These are phyloP conservation scores for Candida michaelii DNA, from an alignment of 805 yeast genomes.

Conservation along the genomic window DNA sequence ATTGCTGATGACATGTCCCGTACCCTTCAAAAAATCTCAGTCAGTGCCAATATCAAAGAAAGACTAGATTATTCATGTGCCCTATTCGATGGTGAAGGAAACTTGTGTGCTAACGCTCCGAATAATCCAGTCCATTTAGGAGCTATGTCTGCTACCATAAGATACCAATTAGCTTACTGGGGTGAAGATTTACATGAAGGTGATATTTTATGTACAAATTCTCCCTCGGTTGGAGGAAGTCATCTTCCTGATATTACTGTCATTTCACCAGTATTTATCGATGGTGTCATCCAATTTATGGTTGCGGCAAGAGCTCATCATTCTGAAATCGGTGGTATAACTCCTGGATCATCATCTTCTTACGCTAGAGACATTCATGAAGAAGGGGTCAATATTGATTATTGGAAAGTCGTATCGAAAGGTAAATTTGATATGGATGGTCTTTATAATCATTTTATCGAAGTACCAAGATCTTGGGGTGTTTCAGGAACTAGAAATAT, in stretches of 20 bases:
- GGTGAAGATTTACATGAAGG: constrained; percentile 63
- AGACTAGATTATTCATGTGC: constrained; percentile 86
- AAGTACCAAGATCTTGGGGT: constrained; percentile 19
- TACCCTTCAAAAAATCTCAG: constrained; percentile 75
- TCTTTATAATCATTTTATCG: constrained; percentile 16
- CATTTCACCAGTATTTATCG: constrained; percentile 21
- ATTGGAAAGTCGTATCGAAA: constrained; percentile 19
- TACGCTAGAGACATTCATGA: constrained; percentile 20
- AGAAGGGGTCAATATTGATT: constrained; percentile 22
- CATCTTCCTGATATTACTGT: constrained; percentile 67
- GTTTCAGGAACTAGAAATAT: constrained; percentile 22
- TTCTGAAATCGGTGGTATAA: constrained; percentile 23
- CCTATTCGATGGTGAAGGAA: constrained; percentile 70
- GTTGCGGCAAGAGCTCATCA: constrained; percentile 26
- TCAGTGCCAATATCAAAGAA: constrained; percentile 81
- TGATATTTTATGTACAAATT: constrained; percentile 75
- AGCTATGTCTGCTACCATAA: constrained; percentile 79
- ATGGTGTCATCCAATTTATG: constrained; percentile 18
- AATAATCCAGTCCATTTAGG: constrained; percentile 87
- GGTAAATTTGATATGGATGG: constrained; percentile 21
- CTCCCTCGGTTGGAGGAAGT: constrained; percentile 81
- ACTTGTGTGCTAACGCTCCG: constrained; percentile 84
- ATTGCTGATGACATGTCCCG: constrained; percentile 91
- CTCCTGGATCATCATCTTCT: constrained; percentile 21
- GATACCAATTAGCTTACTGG: constrained; percentile 67